Percentiles rank a stretch among this genome's conserved stretches.
phyloP scores from a whole-genome alignment of 495 filamentous ascomycete genomes.

The Podospora pseudopauciseta region DNA sequence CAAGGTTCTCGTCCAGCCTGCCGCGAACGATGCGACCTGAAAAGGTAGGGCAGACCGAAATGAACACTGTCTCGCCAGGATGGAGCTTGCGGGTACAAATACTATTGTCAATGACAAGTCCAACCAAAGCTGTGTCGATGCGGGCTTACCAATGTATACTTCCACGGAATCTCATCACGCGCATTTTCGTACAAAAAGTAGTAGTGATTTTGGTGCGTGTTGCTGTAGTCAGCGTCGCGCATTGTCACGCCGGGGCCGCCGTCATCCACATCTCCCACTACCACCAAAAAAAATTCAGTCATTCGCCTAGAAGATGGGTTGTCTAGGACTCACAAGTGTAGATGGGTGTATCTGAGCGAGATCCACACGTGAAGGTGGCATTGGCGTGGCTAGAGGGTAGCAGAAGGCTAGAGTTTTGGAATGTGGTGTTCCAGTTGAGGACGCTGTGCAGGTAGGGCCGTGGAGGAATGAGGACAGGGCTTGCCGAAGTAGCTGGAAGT shows the following conservation, averaged over 20 bases:
- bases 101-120: neutral
- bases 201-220: constrained; percentile 15
- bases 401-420: neutral
- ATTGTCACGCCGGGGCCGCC: constrained; percentile 18
- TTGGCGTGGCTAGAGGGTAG: neutral
- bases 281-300: neutral
- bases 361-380: neutral
- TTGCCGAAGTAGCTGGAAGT: neutral
- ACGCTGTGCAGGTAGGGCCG: neutral
- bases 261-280: constrained; percentile 15
- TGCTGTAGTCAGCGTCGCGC: constrained; percentile 16
- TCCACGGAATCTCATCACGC: constrained; percentile 24
- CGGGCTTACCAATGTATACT: constrained; percentile 20
- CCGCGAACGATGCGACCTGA: constrained; percentile 26
- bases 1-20: constrained; percentile 17
- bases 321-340: constrained; percentile 4
- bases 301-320: neutral
- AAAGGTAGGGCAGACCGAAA: constrained; percentile 24
- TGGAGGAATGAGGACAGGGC: neutral
- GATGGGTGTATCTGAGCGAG: constrained; percentile 4
- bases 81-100: constrained; percentile 12
- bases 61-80: constrained; percentile 21
- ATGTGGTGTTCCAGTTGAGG: neutral
- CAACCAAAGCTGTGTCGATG: too few relatives aligned
- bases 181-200: constrained; percentile 27